Conservation (phyloP, 495 filamentous ascomycete species). For the Talaromyces adpressus region DNA sequence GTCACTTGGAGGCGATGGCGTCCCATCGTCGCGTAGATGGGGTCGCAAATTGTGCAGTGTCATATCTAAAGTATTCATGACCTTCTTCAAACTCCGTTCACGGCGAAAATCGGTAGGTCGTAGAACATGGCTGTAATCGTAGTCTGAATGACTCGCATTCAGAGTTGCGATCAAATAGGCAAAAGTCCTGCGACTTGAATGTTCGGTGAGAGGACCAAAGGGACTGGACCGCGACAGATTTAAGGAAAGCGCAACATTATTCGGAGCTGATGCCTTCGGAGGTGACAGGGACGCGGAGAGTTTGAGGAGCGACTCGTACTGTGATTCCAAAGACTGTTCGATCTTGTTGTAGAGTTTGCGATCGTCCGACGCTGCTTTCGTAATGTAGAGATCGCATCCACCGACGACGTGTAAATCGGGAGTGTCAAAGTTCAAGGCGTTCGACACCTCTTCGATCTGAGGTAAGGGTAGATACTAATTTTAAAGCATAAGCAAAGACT, state of each 20-base stretch:
- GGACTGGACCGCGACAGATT: conserved; percentile 80
- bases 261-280: conserved; percentile 54
- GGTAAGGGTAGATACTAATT: conserved; percentile 81
- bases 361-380: conserved; percentile 87
- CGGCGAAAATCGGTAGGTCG: conserved; percentile 81
- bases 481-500: background rate
- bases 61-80: conserved; percentile 79
- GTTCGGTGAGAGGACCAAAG: conserved; percentile 81
- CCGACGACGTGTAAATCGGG: conserved; percentile 83
- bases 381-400: conserved; percentile 93
- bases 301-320: conserved; percentile 80
- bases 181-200: conserved; percentile 82
- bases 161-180: conserved; percentile 95
- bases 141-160: conserved; percentile 96
- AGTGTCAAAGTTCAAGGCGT: conserved; percentile 89
- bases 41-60: conserved; percentile 81
- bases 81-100: conserved; percentile 62
- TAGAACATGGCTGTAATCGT: conserved; percentile 90
- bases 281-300: conserved; percentile 76
- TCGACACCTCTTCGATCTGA: conserved; percentile 80
- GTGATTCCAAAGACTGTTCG: conserved; percentile 76
- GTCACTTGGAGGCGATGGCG: conserved; percentile 39
- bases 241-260: conserved; percentile 48
- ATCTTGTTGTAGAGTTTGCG: conserved; percentile 97
- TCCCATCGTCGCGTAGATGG: conserved; percentile 37